Percentiles rank a stretch among this genome's conserved stretches.
Evolutionary conservation across 805 yeast genomes (phyloP).

Genomic region (Starmera amethionina): DNA sequence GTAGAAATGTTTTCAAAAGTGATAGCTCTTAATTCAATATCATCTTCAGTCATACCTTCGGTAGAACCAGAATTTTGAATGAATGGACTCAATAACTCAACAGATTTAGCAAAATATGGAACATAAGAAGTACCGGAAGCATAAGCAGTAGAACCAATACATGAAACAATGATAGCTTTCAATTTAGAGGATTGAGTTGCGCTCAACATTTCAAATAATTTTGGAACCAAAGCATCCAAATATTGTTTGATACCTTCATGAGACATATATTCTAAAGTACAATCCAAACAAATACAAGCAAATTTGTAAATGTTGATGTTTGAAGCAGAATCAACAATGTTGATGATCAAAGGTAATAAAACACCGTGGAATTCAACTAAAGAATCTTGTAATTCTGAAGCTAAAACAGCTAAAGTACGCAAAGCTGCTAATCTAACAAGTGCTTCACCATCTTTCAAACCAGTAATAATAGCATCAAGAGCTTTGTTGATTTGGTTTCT

Average conservation of each 20-base stretch:
- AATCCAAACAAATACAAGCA: conserved; percentile 83
- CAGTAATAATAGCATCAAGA: conserved; percentile 61
- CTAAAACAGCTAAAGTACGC: conserved; percentile 66
- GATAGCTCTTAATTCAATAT: conserved; percentile 81
- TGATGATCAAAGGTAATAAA: conserved; percentile 78
- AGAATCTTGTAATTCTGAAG: conserved; percentile 75
- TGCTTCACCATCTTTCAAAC: conserved; percentile 66
- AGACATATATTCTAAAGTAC: conserved; percentile 79
- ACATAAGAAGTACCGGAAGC: conserved; percentile 84
- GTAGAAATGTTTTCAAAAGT: conserved; percentile 92
- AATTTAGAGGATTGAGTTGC: conserved; percentile 62
- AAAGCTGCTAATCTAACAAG: conserved; percentile 81
- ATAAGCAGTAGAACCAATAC: conserved; percentile 94
- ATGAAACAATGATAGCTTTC: conserved; percentile 78
- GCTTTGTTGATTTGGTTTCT: conserved; percentile 66
- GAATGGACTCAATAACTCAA: conserved; percentile 74
- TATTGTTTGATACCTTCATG: conserved; percentile 76
- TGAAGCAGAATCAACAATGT: conserved; percentile 78
- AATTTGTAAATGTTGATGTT: conserved; percentile 78
- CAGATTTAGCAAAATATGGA: conserved; percentile 79
- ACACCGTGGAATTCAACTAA: conserved; percentile 78
- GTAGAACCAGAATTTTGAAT: conserved; percentile 56
- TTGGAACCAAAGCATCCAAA: conserved; percentile 83
- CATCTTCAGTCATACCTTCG: conserved; percentile 80
- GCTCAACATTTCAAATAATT: conserved; percentile 75